Evolutionary conservation across 345 rosid species (phyloP).

Genomic region (Mangifera indica): DNA sequence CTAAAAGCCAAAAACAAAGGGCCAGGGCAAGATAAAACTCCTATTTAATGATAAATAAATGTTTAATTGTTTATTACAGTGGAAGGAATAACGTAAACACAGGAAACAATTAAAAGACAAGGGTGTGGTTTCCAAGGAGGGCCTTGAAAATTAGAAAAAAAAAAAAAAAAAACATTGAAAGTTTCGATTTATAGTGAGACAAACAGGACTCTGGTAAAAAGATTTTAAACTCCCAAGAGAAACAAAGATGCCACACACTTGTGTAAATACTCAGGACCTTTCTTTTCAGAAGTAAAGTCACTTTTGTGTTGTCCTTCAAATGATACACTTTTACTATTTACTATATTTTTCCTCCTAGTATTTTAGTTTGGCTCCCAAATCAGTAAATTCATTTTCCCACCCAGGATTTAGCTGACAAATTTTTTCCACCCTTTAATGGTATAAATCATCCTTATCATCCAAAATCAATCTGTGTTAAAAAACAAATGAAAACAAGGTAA

Average conservation of each 20-base stretch:
- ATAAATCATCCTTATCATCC: too few relatives aligned
- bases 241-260: too few relatives aligned
- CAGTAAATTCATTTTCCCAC: too few relatives aligned
- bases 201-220: background rate
- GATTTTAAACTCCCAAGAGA: background rate
- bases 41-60: background rate
- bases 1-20: too few relatives aligned
- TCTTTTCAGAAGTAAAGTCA: background rate
- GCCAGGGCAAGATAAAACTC: too few relatives aligned
- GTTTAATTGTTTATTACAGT: background rate
- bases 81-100: background rate
- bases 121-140: constrained; percentile 14
- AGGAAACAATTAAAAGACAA: constrained; percentile 25
- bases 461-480: too few relatives aligned
- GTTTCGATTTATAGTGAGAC: background rate
- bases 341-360: background rate
- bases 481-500: too few relatives aligned
- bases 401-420: too few relatives aligned
- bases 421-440: too few relatives aligned
- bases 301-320: background rate
- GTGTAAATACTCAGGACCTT: too few relatives aligned
- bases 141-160: constrained; percentile 8
- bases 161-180: background rate
- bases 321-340: too few relatives aligned
- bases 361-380: background rate